Evolutionary conservation across 1,284 basidiomycete species (phyloP), one percentile per base, ranked within the genome.

Genomic region (Peniophora sp.): DNA sequence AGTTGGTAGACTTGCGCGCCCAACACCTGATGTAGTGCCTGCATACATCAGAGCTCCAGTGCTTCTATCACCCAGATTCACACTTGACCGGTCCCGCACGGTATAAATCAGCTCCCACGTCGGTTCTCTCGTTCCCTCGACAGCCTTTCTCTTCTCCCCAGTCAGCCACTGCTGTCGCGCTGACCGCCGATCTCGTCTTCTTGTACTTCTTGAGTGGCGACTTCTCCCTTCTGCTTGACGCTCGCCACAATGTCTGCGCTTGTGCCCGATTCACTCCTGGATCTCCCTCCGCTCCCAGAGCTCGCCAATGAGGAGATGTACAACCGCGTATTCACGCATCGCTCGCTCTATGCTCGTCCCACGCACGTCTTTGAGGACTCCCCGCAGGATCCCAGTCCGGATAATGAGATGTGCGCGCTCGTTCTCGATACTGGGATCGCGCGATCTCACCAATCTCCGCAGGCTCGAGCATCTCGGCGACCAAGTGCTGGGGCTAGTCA

Each of bases 391-490:
- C 80, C 75, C 2, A 83, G 83, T 50, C 86, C 84, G 10, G 86
- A 89, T 59, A 88, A 89, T 56, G 86, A 89, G 67, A 82, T 79
- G 86, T 87, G 52, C 58, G 70, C n/a, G n/a, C n/a, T 66, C 38
- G 20, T 25, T 6, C 10, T 12, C 32, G 2, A 5, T 32, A 32
- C 14, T 11, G 3, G 17, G 19, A 23, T 36, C 35, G n/a, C 34
- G 17, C 27, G 14, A 5, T 32, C 27, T 32, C 12, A 32, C 27
- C 27, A 32, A 32, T 32, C 19, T 9, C 46, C 22, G 19, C 59
- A 89, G 86, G 61, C 74, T 77, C 50, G 86, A 89, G 61, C 83
- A 86, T 63, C 67, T 89, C 2, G 86, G 87, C 0, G 86, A 89
- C 59, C 70, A 78, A 5, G 85, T 89, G 24, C 69, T 89, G 1